These are phyloP conservation scores for Davidsoniella eucalypti DNA, from an alignment of 2,329 filamentous ascomycete genomes.

Conservation along the genomic window DNA sequence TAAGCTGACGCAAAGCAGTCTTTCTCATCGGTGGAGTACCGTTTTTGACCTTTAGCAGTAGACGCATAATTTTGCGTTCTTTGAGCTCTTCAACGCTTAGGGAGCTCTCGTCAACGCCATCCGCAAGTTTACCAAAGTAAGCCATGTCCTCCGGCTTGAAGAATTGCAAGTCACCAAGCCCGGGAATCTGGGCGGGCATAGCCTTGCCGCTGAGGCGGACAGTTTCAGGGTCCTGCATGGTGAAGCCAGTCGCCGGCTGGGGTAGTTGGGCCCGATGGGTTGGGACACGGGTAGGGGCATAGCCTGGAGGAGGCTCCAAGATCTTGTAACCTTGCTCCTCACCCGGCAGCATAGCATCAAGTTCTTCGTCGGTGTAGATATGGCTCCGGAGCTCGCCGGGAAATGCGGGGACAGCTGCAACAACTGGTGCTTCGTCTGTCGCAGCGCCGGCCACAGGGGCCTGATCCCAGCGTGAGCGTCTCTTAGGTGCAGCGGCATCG, in stretches of 20 bases:
- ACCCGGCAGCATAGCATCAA: constrained; percentile 76
- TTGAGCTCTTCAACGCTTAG: constrained; percentile 92
- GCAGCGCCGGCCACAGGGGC: constrained; percentile 66
- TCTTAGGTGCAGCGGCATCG: constrained; percentile 40
- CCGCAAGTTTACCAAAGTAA: constrained; percentile 94
- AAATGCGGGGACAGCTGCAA: constrained; percentile 67
- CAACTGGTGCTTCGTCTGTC: constrained; percentile 34
- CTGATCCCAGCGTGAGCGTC: constrained; percentile 83
- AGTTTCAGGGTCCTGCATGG: constrained; percentile 92
- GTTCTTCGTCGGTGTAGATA: constrained; percentile 79
- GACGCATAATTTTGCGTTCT: constrained; percentile 94
- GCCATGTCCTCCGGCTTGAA: constrained; percentile 98
- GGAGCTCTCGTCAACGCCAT: constrained; percentile 79
- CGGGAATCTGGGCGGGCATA: constrained; percentile 86
- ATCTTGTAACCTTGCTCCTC: constrained; percentile 87
- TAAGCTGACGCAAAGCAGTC: constrained; percentile 90
- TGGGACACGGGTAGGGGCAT: constrained; percentile 65
- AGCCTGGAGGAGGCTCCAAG: constrained; percentile 77
- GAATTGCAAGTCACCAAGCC: constrained; percentile 89
- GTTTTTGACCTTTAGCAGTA: constrained; percentile 97
- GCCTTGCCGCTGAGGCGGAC: constrained; percentile 71
- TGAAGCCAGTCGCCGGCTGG: constrained; percentile 70
- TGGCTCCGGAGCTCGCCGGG: constrained; percentile 72
- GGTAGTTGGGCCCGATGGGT: constrained; percentile 48
- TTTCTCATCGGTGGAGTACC: constrained; percentile 97